Evolutionary conservation across 2,329 filamentous ascomycete species (phyloP), one percentile per base, ranked within the genome.

Genomic region (Fusarium kyushuense): DNA sequence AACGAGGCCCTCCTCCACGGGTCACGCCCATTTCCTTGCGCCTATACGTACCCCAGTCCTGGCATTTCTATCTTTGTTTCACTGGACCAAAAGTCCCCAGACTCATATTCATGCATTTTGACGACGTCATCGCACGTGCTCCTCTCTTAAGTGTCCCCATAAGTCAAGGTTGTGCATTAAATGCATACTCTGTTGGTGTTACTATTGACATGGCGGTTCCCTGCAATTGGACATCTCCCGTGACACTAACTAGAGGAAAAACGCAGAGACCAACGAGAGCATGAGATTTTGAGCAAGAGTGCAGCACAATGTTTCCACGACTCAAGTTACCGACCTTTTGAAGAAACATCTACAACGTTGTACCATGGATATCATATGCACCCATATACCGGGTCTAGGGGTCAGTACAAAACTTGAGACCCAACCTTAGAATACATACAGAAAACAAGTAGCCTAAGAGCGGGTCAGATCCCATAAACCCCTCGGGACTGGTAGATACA

Each of bases 51-150:
- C 47, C 62, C 64, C 63, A 63, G 57, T 58, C 64, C 62, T 41
- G 35, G 9, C 25, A 43, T 47, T 65, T 68, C 45, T 53, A 65
- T 67, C 51, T 68, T 67, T 61, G 59, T 49, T 27, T 46, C 51
- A 38, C 52, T 29, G 53, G 54, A 55, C 40, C 25, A 42, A 36
- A 62, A 60, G 29, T 46, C 45, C 38, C 40, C 41, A 59, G 40
- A 60, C 53, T 61, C 59, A 46, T 43, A 60, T 65, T 61, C 51
- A 65, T 69, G 65, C 65, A 56, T 56, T 16, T 43, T 16, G 40
- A 55, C 59, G 35, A 68, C 65, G 65, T 68, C 65, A 68, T 68
- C 65, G 62, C 59, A 57, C 65, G 47, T 68, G 60, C 52, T 54
- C 32, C 40, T 54, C 55, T 47, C 42, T 62, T 72, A 58, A 72